These are phyloP conservation scores for Hypoxylon intermedium DNA, from an alignment of 495 filamentous ascomycete species.

Conservation along the genomic window DNA sequence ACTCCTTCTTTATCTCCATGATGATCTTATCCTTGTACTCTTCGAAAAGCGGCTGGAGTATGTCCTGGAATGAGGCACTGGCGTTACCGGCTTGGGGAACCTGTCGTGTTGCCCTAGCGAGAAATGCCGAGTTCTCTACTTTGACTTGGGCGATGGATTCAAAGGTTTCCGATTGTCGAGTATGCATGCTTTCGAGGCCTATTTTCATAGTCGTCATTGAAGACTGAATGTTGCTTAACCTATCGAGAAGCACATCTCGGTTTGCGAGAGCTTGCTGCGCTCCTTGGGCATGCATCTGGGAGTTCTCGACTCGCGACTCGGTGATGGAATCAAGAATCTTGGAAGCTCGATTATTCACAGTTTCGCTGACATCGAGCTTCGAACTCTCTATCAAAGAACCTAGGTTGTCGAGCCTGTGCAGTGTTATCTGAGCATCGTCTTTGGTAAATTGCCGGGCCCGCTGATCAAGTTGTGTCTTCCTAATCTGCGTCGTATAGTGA, in stretches of 20 bases:
- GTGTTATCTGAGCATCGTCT: constrained; percentile 2
- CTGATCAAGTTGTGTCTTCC: constrained; percentile 12
- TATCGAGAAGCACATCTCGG: neutral
- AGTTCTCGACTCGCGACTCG: constrained; percentile 1
- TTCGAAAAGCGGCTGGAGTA: constrained; percentile 4
- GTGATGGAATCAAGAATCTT: constrained; percentile 8
- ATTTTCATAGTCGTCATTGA: constrained; percentile 3
- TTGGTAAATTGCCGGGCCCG: constrained; percentile 1
- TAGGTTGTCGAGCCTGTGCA: constrained; percentile 3
- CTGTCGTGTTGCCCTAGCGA: constrained; percentile 3
- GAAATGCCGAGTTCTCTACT: constrained; percentile 15
- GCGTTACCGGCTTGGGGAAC: neutral
- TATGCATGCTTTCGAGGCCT: neutral
- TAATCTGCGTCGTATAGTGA: constrained; percentile 4
- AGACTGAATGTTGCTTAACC: neutral
- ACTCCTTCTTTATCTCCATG: constrained; percentile 12
- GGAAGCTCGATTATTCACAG: neutral
- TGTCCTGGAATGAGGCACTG: neutral
- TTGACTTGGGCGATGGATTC: constrained; percentile 16
- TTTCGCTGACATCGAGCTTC: neutral
- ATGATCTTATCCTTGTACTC: constrained; percentile 7
- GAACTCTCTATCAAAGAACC: neutral
- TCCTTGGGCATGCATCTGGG: constrained; percentile 1
- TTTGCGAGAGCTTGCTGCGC: neutral
- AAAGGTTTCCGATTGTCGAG: constrained; percentile 5